phyloP scores from a whole-genome alignment of 495 filamentous ascomycete species.

The Acidomyces sp. region DNA sequence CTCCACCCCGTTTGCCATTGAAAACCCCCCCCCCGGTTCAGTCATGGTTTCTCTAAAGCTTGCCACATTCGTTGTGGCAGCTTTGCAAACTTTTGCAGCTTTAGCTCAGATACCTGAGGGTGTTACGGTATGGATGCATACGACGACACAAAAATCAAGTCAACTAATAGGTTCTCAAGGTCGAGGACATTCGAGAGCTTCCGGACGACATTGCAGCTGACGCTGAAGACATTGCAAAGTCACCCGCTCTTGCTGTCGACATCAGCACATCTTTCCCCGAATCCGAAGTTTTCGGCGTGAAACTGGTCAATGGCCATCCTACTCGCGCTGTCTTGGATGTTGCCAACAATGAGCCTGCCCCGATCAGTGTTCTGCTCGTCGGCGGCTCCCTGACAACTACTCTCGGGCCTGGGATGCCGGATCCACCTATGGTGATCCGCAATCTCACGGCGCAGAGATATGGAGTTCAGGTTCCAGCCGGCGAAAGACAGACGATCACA shows the following conservation, averaged over 20 bases:
- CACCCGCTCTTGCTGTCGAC: constrained; percentile 55
- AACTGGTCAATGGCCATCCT: constrained; percentile 85
- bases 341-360: constrained; percentile 66
- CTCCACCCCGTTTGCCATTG: too few species aligned
- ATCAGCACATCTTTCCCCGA: constrained; percentile 71
- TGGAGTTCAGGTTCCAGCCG: constrained; percentile 61
- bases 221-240: constrained; percentile 19
- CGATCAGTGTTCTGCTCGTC: constrained; percentile 63
- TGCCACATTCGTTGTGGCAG: constrained; percentile 54
- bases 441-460: constrained; percentile 74
- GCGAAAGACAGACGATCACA: constrained; percentile 57
- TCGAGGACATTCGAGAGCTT: constrained; percentile 37
- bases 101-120: neutral
- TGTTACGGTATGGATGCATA: neutral
- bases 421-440: constrained; percentile 47
- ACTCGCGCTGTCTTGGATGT: constrained; percentile 71
- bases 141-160: constrained; percentile 23
- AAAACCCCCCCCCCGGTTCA: too few species aligned
- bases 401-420: constrained; percentile 35
- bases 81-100: constrained; percentile 49
- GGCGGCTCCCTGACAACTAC: constrained; percentile 60
- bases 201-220: constrained; percentile 26
- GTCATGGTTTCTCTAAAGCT: constrained; percentile 60
- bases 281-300: constrained; percentile 85
- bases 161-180: constrained; percentile 6